Base-by-base conservation (phyloP, 169 alveolate species). In the Plasmodium reichenowi region DNA sequence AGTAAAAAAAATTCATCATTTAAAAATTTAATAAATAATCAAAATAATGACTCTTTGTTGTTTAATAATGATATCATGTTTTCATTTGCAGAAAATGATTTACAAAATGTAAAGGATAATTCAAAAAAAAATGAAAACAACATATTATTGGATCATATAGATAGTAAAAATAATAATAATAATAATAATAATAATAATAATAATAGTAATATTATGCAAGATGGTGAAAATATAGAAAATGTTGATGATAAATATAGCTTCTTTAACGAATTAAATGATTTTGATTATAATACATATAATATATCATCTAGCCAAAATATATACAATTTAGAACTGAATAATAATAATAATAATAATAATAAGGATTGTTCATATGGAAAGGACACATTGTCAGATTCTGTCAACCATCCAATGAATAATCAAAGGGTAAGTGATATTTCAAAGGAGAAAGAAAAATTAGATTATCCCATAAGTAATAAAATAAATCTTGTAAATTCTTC, bases 181-280 rank as follows among this genome's bases (percentile, higher is more conserved):
- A 22, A 17, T 56, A 56, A 56, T 56, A 22, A 56, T 17, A 56
- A 54, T 54, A 54, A 0, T 26, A 26, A 56, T 56, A 17, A 54
- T 54, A 54, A 0, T 26, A 26, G n/a, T 56, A 17, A 38, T 38
- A 38, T 38, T 38, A 38, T 38, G 47, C 47, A 38, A 38, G 47
- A 5, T 5, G 5, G 9, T 38, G 47, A 38, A 38, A 38, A 38
- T 38, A 38, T 38, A 38, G 47, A 5, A 38, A 38, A 38, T 38
- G 47, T 3, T 56, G 17, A 56, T 56, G 89, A 78, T 47, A 78
- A 64, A 78, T 78, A 78, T 78, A 78, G 89, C 48, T 68, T 64
- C 26, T 78, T 78, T 70, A 78, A 78, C 70, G 89, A 78, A 50
- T 50, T 78, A 24, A 64, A 78, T 24, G 47, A 38, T 48, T 78